phyloP scores from a whole-genome alignment of 345 rosid species.

The Boechera retrofracta region DNA sequence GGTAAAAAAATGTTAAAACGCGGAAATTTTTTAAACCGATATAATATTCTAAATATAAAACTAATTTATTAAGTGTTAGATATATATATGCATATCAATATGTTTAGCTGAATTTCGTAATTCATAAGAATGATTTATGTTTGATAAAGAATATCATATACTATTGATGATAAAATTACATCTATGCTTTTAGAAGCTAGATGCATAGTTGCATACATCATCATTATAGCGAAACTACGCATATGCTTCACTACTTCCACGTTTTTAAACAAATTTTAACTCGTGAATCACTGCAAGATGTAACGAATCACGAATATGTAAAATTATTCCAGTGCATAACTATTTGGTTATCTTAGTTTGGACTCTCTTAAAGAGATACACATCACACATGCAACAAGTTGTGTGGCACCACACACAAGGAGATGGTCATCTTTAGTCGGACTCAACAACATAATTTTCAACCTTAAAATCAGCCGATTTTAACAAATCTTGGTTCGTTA shows the following conservation, averaged over 20 bases:
- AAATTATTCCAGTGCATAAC: not conserved
- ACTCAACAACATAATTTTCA: not conserved
- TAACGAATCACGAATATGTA: not conserved
- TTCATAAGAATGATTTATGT: conserved; percentile 4
- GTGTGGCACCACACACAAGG: conserved; percentile 38
- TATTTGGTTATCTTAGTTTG: not conserved
- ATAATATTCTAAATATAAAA: not conserved
- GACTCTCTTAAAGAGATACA: conserved; percentile 29
- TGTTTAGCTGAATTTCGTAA: not conserved
- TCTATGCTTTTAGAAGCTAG: conserved; percentile 20
- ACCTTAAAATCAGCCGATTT: conserved; percentile 22
- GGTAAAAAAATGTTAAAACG: not conserved
- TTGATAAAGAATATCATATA: conserved; percentile 17
- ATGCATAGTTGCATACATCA: conserved; percentile 44
- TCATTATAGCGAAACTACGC: conserved; percentile 14
- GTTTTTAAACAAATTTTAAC: not conserved
- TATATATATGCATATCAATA: not conserved
- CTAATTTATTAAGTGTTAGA: not conserved
- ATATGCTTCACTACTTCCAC: conserved; percentile 16
- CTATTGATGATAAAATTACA: not conserved
- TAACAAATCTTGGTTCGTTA: not conserved
- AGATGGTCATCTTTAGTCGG: conserved; percentile 46
- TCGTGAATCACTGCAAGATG: not conserved
- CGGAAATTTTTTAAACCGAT: not conserved
- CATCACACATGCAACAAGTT: conserved; percentile 43